Base-by-base conservation (phyloP, 192 early-diverging fungal genomes). In the Entomortierella lignicola region DNA sequence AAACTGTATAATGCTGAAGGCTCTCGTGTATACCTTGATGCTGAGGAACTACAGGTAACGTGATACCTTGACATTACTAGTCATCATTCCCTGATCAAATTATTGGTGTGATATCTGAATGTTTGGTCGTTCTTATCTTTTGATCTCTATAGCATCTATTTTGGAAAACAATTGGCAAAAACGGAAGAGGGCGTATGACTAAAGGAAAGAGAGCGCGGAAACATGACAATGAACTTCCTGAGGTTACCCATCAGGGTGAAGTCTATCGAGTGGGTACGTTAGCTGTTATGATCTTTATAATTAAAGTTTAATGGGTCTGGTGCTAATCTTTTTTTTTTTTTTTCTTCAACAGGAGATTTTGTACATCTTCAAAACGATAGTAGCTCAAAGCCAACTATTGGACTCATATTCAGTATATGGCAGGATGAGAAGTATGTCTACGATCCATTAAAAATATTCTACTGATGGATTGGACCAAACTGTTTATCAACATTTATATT, bases 1-100 rank as follows among this genome's bases (percentile, higher is more conserved):
- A 96, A 91, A 74, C 89, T 87, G 34, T 99, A 95, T 81, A 98
- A 98, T 80, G 91, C 90, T 59, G 86, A 92, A 42, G 91, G 91
- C 7, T 98, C 96, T 15, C 89, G 90, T 55, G 86, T 99, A 6
- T 93, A 95, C 65, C 81, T 90, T 42, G 94, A 96, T 79, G 94
- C 95, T 2, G 84, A 84, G 43, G 51, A 84, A n/a, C 56, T 91
- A 25, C 74, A 85, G 59, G 89, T 81, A 85, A 51, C 32, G 26
- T 11, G 7, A 0, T 21, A 0, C 12, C 55, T 69, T 25, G n/a
- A n/a, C n/a, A n/a, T n/a, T n/a, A n/a, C n/a, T n/a, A n/a, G n/a
- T n/a, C n/a, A n/a, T n/a, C n/a, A n/a, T n/a, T n/a, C n/a, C n/a
- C n/a, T n/a, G n/a, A n/a, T n/a, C n/a, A n/a, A n/a, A n/a, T n/a